Base-by-base conservation (phyloP, 2,329 filamentous ascomycete genomes). In the Hawksworthiomyces lignivorus region DNA sequence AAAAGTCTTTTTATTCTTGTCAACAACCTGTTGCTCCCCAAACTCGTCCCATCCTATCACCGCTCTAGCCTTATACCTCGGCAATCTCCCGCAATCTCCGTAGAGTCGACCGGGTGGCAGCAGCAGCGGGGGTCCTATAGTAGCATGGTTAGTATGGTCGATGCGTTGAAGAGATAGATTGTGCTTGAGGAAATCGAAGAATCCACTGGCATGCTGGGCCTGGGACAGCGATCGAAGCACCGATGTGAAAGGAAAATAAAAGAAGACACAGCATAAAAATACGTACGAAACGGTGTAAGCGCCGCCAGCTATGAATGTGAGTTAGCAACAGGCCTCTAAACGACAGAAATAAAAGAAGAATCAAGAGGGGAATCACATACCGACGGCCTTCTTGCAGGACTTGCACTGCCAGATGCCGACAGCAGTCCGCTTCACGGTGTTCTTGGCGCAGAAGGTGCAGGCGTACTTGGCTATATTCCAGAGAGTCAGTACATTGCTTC, bases 361-460 rank as follows among this genome's bases (percentile, higher is more conserved):
- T 9, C 3, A 18, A 21, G 10, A 31, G 6, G 33, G 12, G 24
- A 18, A 37, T n/a, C 18, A 41, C 46, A 34, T 48, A 48, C 46
- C 90, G 57, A 90, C 78, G 62, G 82, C 87, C 84, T 96, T 96
- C 69, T 86, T 82, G 84, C 92, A 97, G 49, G 83, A 78, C 70
- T 80, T 84, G 86, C 92, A 98, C 70, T 90, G 79, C 90, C 90
- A 96, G 79, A 95, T 52, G 19, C 52, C 47, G 36, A 47, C 65
- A 77, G 48, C 33, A 5, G 39, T 41, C 64, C 90, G 83, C 77
- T 88, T 88, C 65, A 95, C 88, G 60, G 83, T 85, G 67, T 81
- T 83, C 84, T 97, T 97, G 65, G 90, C 90, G 80, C 88, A 95
- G 85, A 97, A 98, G 56, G 89, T 90, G 82, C 90, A 97, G 65